Evolutionary conservation across 441 rosid genomes (phyloP), one percentile per base, ranked within the genome.

Genomic region (Jatropha multifida): DNA sequence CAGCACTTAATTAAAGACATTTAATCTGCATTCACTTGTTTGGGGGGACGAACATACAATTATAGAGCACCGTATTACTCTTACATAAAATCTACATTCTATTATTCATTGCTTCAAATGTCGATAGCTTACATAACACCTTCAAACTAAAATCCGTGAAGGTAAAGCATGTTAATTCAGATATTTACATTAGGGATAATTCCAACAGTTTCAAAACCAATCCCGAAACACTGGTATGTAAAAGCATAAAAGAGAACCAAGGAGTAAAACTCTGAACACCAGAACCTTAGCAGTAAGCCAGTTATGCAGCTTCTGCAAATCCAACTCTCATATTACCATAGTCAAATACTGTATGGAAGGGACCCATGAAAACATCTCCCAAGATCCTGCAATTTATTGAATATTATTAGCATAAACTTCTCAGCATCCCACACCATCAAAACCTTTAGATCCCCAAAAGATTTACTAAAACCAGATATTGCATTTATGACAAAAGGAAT

Each of bases 281-380:
- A 18, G 18, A 68, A 77, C 52, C 42, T 15, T 23, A 59, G 40
- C 46, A 15, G 67, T 10, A 66, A 10, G 37, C 42, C 55, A 60
- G 40, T 84, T 81, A 91, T 2, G 89, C 87, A 32, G 96, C 94
- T 82, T 93, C 90, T 7, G 97, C 96, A 54, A 93, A 91, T 74
- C 97, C 97, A 75, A 93, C 90, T 65, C 82, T 82, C 88, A 85
- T 75, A 56, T 93, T 90, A 60, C 94, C 93, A 61, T 83, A 86
- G 86, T 93, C 99, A 15, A 94, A 93, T 44, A 94, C 97, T 0
- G 98, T 93, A 67, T 94, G 99, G 78, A 81, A 94, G 52, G 76
- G 86, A 3, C 95, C 97, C 95, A 90, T 88, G 81, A 92, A 92
- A 68, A 88, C 85, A 73, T 90, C 97, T 1, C 97, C 97, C 83